phyloP scores from a whole-genome alignment of 2,329 filamentous ascomycete genomes.

The Trichoderma sp. region DNA sequence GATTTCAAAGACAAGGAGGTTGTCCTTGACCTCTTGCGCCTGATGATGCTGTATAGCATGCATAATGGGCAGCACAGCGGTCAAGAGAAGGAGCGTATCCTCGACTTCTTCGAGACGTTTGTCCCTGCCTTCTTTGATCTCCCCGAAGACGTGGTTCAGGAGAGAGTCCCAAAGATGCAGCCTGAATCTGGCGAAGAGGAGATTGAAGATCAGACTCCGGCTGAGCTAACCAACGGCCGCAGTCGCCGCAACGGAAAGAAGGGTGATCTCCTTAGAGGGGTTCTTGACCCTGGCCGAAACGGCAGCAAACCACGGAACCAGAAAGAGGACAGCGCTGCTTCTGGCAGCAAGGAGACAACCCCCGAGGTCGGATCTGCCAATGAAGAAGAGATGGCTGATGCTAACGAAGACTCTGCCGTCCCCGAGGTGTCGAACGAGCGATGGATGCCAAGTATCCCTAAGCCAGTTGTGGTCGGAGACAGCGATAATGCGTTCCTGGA shows the following conservation, averaged over 20 bases:
- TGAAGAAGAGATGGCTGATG: conserved; percentile 73
- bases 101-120: conserved; percentile 75
- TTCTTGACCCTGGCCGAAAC: conserved; percentile 76
- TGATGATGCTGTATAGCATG: conserved; percentile 65
- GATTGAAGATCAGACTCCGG: conserved; percentile 68
- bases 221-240: conserved; percentile 69
- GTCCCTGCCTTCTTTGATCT: conserved; percentile 76
- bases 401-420: conserved; percentile 55
- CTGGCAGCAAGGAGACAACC: conserved; percentile 83
- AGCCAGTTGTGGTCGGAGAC: conserved; percentile 52
- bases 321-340: conserved; percentile 74
- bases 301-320: conserved; percentile 69
- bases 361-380: conserved; percentile 77
- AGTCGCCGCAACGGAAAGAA: conserved; percentile 74
- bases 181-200: conserved; percentile 75
- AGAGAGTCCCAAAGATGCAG: conserved; percentile 67
- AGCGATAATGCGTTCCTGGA: conserved; percentile 60
- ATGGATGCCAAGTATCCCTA: conserved; percentile 64
- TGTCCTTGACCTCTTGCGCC: conserved; percentile 61
- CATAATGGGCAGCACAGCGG: conserved; percentile 70
- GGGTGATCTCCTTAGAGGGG: conserved; percentile 78
- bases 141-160: conserved; percentile 66
- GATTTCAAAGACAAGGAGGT: conserved; percentile 71
- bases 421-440: conserved; percentile 66
- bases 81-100: conserved; percentile 71